Percentiles rank a stretch among this genome's conserved stretches.
Conservation (phyloP, 345 rosid genomes). For the Sonneratia caseolaris region DNA sequence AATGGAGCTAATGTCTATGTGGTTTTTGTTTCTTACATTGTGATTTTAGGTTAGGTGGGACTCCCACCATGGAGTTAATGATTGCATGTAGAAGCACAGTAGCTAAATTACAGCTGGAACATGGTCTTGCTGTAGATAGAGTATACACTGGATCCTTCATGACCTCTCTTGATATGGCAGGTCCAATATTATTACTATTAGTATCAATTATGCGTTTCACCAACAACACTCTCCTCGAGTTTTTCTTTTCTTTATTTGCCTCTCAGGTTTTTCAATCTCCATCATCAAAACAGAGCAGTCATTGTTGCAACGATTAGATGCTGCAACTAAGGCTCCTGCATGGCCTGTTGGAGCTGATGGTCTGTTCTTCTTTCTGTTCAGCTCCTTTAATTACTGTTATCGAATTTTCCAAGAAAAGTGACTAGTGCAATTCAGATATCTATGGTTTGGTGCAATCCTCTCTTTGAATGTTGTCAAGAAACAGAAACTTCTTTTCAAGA, state of each 20-base stretch:
- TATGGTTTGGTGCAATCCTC: background rate
- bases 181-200: constrained; percentile 24
- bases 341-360: constrained; percentile 93
- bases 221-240: background rate
- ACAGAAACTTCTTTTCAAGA: background rate
- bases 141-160: constrained; percentile 90
- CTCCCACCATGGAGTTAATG: constrained; percentile 89
- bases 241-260: background rate
- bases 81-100: constrained; percentile 89
- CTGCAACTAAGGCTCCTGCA: constrained; percentile 80
- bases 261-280: constrained; percentile 80
- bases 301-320: constrained; percentile 67
- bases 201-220: background rate
- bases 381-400: background rate
- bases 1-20: background rate
- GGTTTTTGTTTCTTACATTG: background rate
- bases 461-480: background rate
- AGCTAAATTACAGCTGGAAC: constrained; percentile 76
- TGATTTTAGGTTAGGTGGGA: constrained; percentile 66
- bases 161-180: constrained; percentile 99
- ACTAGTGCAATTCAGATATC: background rate
- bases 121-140: constrained; percentile 92
- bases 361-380: constrained; percentile 9
- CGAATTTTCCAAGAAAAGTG: background rate
- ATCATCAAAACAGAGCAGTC: constrained; percentile 77